Base-by-base conservation (phyloP, 768 basidiomycete species). In the Pleurotus eryngii region DNA sequence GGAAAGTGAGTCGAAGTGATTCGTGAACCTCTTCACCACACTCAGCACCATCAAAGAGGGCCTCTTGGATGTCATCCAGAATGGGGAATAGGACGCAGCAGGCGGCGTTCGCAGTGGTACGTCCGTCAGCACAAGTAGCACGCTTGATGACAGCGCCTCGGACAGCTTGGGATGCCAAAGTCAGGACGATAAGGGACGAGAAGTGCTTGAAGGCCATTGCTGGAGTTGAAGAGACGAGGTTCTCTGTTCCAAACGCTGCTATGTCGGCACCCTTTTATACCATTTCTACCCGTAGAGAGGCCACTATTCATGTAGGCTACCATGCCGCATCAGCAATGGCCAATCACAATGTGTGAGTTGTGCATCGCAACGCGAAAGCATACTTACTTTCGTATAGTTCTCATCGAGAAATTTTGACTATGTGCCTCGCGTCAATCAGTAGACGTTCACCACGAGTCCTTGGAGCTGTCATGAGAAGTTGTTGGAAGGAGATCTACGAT, bases 1-100 rank as follows among this genome's bases (percentile, higher is more conserved):
- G 73, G 69, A 74, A 75, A 4, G 70, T 63, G 40, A 74, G 60
- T 17, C 74, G 63, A 40, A 74, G 67, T 39, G 71, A 65, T 49
- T 68, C 65, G 27, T 67, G 68, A 38, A 60, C 71, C 65, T 64
- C 68, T 59, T 68, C 68, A 35, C 67, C 69, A 38, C 71, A 72
- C 56, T 68, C 68, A n/a, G 63, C 65, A 12, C 62, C 61, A 22
- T 70, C 68, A 48, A 72, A 72, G 8, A 67, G 47, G 46, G 63
- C 60, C 37, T 45, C 60, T 42, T 64, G 61, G 38, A 66, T 55
- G 47, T 65, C 63, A 30, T 68, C 60, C 20, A 65, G 48, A 45
- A 68, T 59, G 15, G 65, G 66, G 61, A 67, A 68, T 38, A 66
- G 46, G n/a, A 57, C 57, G 17, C 57, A 57, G 42, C 57, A 57